Evolutionary conservation across 2,329 filamentous ascomycete genomes (phyloP).

Genomic region (Colletotrichum sp.): DNA sequence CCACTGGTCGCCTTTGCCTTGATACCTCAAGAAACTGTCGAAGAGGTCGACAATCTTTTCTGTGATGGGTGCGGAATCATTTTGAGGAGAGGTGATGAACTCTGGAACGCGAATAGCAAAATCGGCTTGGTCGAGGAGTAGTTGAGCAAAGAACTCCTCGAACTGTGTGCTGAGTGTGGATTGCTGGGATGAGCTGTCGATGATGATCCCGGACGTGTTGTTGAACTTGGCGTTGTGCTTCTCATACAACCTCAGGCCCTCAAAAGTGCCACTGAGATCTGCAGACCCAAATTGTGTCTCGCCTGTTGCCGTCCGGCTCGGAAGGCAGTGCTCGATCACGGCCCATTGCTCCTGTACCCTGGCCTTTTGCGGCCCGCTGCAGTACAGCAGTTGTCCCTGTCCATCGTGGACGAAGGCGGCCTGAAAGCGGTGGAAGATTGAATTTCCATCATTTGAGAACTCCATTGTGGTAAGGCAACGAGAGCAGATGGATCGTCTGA

Average conservation of each 20-base stretch:
- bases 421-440: slow-evolving; percentile 19
- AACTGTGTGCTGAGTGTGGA: background rate
- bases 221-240: background rate
- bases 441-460: slow-evolving; percentile 18
- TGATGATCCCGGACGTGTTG: background rate
- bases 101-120: slow-evolving; percentile 8
- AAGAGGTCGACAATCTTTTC: slow-evolving; percentile 23
- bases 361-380: background rate
- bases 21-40: slow-evolving; percentile 28
- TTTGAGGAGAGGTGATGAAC: background rate
- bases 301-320: background rate
- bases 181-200: background rate
- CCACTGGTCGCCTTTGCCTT: slow-evolving; percentile 27
- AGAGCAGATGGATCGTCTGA: background rate
- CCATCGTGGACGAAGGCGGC: slow-evolving; percentile 14
- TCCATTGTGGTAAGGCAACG: slow-evolving; percentile 7
- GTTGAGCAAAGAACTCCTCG: slow-evolving; percentile 1
- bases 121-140: slow-evolving; percentile 13
- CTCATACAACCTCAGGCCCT: slow-evolving; percentile 6
- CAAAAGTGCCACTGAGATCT: background rate
- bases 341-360: slow-evolving; percentile 6
- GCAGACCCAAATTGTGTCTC: background rate
- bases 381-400: slow-evolving; percentile 10
- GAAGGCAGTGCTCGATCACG: background rate
- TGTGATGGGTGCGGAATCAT: background rate